Conservation (phyloP, 2,329 filamentous ascomycete genomes). For the Graphilbum ipis-grandicollis region DNA sequence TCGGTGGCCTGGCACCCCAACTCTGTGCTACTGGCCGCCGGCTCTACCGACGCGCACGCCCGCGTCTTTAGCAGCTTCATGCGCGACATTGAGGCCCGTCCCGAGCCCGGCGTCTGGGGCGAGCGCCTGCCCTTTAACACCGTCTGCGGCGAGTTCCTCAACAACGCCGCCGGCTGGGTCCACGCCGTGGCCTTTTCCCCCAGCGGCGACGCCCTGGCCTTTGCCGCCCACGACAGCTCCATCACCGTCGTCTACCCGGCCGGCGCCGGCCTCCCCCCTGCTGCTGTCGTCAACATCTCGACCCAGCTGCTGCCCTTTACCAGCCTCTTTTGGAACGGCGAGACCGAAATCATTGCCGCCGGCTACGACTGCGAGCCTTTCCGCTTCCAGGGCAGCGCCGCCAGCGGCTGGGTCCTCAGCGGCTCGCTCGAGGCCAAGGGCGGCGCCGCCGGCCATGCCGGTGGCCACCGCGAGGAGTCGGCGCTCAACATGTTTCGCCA, state of each 20-base stretch:
- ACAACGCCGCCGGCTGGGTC: slow-evolving; percentile 93
- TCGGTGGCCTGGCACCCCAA: slow-evolving; percentile 95
- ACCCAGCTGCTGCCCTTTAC: slow-evolving; percentile 87
- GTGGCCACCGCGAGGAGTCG: slow-evolving; percentile 64
- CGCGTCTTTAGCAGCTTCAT: slow-evolving; percentile 91
- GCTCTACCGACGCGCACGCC: slow-evolving; percentile 93
- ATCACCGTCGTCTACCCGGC: slow-evolving; percentile 92
- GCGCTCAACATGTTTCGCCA: slow-evolving; percentile 96
- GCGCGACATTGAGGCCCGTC: slow-evolving; percentile 79
- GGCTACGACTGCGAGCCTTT: slow-evolving; percentile 86
- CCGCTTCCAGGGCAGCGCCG: slow-evolving; percentile 57
- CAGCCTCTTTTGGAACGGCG: slow-evolving; percentile 80
- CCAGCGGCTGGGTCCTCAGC: slow-evolving; percentile 66
- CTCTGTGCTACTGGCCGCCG: slow-evolving; percentile 82
- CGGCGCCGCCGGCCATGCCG: slow-evolving; percentile 39
- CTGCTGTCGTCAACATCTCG: slow-evolving; percentile 75
- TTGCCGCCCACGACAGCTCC: slow-evolving; percentile 88
- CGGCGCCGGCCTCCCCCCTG: slow-evolving; percentile 76
- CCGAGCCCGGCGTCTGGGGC: slow-evolving; percentile 80
- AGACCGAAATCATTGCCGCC: slow-evolving; percentile 86
- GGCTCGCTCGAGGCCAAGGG: slow-evolving; percentile 67
- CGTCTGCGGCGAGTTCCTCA: slow-evolving; percentile 89
- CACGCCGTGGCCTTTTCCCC: slow-evolving; percentile 89
- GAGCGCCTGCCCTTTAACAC: slow-evolving; percentile 96
- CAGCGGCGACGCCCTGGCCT: slow-evolving; percentile 81